Evolutionary conservation across 345 rosid species (phyloP), one percentile per base, ranked within the genome.

Genomic region (Euphorbia pulcherrima): DNA sequence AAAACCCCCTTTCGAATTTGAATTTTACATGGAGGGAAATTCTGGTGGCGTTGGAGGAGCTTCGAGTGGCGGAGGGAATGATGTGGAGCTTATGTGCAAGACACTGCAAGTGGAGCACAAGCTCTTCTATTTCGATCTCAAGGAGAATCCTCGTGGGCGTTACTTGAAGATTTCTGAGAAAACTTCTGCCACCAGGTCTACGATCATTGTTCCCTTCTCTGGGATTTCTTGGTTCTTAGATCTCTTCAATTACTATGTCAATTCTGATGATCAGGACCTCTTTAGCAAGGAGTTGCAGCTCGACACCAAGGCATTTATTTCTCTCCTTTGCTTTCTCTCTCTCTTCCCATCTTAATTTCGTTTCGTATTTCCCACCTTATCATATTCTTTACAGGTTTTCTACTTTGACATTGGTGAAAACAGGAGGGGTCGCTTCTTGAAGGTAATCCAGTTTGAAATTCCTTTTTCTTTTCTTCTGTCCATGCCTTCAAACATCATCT

Each of bases 191-290:
- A 94, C 97, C 28, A 81, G 99, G 84, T 91, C 99, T 79, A 94
- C 99, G 69, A 91, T 94, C 86, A 94, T 94, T 53, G 96, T 94
- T 44, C 99, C 99, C 60, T 94, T 80, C 74, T 85, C 97, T 0
- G 99, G 99, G 68, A 88, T 94, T 75, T 88, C 99, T 29, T 94
- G 99, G 99, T 94, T 94, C 84, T 82, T 94, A 62, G 92, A 94
- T 76, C 99, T 91, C 78, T 94, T 94, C 85, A 91, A 91, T 80
- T 91, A 94, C 84, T 94, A 91, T 65, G 96, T 91, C 71, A 80
- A 75, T 81, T 84, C 99, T 60, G 95, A 89, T 30, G 99, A 94
- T 52, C 95, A 82, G 60, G 97, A 89, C 71, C 87, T 88, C 40
- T 88, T 86, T 63, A 89, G 95, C 88, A 94, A 94, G 79, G 99